These are phyloP conservation scores for Micractinium sp. DNA, from an alignment of 139 green algal genomes.

Conservation along the genomic window DNA sequence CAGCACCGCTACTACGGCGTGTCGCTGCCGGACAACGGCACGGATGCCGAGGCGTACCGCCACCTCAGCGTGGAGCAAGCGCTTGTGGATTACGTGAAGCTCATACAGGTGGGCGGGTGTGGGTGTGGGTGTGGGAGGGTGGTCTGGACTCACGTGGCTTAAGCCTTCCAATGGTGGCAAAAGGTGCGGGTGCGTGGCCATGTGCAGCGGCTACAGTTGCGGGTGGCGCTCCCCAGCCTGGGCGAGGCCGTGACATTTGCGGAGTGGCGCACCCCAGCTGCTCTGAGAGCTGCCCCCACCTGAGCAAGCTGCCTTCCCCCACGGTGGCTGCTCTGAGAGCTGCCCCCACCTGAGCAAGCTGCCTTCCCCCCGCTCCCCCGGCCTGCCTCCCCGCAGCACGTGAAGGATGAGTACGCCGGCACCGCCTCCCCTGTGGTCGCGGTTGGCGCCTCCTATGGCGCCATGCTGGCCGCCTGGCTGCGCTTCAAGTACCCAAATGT, in stretches of 20 bases:
- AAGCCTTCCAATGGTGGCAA: background rate
- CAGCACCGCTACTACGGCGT: constrained; percentile 92
- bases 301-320: no score
- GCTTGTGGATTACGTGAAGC: constrained; percentile 78
- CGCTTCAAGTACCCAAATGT: constrained; percentile 85
- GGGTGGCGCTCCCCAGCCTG: background rate
- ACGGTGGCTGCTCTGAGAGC: no score
- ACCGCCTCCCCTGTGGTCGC: constrained; percentile 63
- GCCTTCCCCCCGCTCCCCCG: constrained; percentile 6
- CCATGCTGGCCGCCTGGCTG: constrained; percentile 88
- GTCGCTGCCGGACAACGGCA: constrained; percentile 64
- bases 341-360: no score
- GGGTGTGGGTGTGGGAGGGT: background rate
- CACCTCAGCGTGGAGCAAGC: constrained; percentile 85
- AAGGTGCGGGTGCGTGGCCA: background rate
- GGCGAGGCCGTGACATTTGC: no score
- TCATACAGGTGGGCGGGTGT: background rate
- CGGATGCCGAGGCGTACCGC: constrained; percentile 37
- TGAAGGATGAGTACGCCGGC: constrained; percentile 47
- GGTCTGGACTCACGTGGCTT: background rate
- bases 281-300: no score
- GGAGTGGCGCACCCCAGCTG: no score
- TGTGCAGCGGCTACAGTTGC: no score
- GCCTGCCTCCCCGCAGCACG: constrained; percentile 53
- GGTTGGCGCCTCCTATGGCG: constrained; percentile 90